Conservation (phyloP, 73 alveolate species). For the Effrenium voratum region DNA sequence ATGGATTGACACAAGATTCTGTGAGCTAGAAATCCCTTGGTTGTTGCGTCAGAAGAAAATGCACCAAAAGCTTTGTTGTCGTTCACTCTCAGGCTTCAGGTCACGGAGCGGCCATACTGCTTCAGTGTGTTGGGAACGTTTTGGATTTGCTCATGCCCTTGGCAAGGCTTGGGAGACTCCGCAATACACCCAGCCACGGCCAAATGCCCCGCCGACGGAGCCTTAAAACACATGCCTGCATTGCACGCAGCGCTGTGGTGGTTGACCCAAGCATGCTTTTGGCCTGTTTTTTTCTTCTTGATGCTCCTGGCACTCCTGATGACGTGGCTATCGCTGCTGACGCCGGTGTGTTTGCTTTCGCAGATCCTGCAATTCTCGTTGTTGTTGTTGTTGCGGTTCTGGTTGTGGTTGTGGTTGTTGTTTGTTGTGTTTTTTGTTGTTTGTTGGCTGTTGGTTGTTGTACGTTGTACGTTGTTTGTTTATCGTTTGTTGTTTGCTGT, state of each 20-base stretch:
- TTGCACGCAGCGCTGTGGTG: too few relatives aligned
- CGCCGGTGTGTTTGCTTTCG: background rate
- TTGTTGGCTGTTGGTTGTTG: too few relatives aligned
- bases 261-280: too few relatives aligned
- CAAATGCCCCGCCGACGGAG: constrained; percentile 61
- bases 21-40: too few relatives aligned
- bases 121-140: background rate
- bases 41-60: too few relatives aligned
- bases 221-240: background rate
- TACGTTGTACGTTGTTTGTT: too few relatives aligned
- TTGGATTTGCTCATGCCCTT: background rate
- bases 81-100: background rate
- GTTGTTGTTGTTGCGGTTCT: too few relatives aligned
- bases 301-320: background rate
- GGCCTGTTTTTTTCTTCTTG: background rate
- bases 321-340: background rate
- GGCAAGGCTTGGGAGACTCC: constrained; percentile 72
- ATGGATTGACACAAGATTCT: too few relatives aligned
- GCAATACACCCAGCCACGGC: constrained; percentile 72
- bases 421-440: too few relatives aligned
- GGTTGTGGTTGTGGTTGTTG: too few relatives aligned
- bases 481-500: too few relatives aligned
- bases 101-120: background rate
- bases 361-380: background rate
- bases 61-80: background rate